These are phyloP conservation scores for Calendula officinalis DNA, from an alignment of 129 eudicot genomes.

Conservation along the genomic window DNA sequence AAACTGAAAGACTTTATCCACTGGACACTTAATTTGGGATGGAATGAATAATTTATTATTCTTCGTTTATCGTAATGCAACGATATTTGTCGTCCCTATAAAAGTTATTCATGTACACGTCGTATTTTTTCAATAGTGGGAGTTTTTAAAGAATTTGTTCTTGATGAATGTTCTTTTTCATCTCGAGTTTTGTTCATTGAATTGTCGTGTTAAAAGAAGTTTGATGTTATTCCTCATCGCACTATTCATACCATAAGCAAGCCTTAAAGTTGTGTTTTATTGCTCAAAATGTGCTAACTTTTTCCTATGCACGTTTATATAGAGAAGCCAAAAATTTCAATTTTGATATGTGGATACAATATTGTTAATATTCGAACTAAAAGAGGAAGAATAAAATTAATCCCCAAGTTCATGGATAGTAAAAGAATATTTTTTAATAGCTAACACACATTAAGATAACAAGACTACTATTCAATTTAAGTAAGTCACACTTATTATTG, in stretches of 20 bases:
- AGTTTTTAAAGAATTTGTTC: conserved; percentile 22
- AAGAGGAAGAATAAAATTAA: conserved; percentile 18
- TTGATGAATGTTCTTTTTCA: conserved; percentile 16
- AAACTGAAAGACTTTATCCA: too few species aligned
- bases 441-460: too few species aligned
- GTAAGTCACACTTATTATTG: too few species aligned
- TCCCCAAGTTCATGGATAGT: conserved; percentile 3
- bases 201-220: background rate
- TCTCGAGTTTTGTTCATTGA: conserved; percentile 10
- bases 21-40: too few species aligned
- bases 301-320: background rate
- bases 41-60: too few species aligned
- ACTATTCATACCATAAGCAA: conserved; percentile 7
- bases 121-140: conserved; percentile 16
- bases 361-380: conserved; percentile 13
- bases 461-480: too few species aligned
- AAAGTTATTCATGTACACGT: too few species aligned
- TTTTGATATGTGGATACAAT: background rate
- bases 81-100: too few species aligned
- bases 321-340: conserved; percentile 13
- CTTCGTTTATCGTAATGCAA: too few species aligned
- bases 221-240: conserved; percentile 2
- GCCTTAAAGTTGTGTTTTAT: background rate
- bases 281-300: conserved; percentile 3
- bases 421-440: background rate